Evolutionary conservation across 495 filamentous ascomycete genomes (phyloP).

Genomic region (Podospora comata): DNA sequence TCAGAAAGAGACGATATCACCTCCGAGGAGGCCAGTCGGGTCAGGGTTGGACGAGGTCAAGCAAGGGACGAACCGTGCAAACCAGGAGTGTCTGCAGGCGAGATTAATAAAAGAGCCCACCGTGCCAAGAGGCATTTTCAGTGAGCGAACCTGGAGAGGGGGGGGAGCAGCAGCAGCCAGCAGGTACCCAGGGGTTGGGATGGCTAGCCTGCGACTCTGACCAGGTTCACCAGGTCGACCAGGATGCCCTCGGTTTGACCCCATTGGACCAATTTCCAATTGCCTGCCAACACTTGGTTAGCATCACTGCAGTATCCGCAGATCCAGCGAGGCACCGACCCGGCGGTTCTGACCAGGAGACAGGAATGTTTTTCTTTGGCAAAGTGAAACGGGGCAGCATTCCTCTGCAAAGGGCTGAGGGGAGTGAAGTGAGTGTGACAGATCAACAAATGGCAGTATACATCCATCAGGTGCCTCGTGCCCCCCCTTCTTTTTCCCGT

Average conservation of each 20-base stretch:
- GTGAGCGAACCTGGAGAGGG: not conserved
- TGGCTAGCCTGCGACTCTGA: not conserved
- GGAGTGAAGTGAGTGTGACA: not conserved
- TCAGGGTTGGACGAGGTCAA: not conserved
- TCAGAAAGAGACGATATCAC: constrained; percentile 2
- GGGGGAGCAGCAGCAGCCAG: not conserved
- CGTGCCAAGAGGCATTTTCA: constrained; percentile 17
- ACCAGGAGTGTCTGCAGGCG: constrained; percentile 25
- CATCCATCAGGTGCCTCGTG: not conserved
- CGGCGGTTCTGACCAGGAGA: not conserved
- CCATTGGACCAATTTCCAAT: not conserved
- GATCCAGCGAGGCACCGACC: not conserved
- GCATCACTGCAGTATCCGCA: not conserved
- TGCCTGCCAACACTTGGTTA: not conserved
- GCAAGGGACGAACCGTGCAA: constrained; percentile 5
- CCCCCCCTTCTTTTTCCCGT: not conserved
- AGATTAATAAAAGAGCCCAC: constrained; percentile 32
- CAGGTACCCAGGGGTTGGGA: not conserved
- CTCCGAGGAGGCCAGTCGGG: not conserved
- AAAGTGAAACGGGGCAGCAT: not conserved
- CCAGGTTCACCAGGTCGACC: not conserved
- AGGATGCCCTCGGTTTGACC: not conserved
- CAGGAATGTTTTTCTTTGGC: not conserved
- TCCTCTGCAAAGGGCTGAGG: not conserved
- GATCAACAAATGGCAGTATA: not conserved